A percentile compares a stretch with the other conserved stretches of the same genome.
Conservation (phyloP, 2,329 filamentous ascomycete species). For the Diaporthe sp. region DNA sequence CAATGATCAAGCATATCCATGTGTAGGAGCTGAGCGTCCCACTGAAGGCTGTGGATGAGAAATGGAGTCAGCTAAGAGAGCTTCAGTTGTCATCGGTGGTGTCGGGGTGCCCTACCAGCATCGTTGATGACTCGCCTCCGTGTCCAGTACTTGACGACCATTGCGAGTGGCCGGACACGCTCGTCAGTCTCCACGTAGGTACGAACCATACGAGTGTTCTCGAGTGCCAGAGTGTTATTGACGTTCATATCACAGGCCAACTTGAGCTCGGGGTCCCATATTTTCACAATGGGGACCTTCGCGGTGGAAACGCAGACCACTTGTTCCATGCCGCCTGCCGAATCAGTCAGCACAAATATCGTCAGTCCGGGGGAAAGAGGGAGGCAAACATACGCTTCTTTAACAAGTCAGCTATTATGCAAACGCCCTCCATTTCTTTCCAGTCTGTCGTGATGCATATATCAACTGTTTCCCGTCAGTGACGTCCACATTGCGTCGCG, state of each 20-base stretch:
- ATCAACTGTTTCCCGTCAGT: constrained; percentile 76
- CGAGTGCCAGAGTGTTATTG: constrained; percentile 93
- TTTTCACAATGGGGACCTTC: constrained; percentile 98
- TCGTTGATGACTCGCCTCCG: constrained; percentile 93
- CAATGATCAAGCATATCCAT: constrained; percentile 99
- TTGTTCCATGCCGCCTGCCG: constrained; percentile 92
- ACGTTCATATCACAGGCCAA: constrained; percentile 98
- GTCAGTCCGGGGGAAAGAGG: background rate
- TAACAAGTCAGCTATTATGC: constrained; percentile 88
- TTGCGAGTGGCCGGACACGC: constrained; percentile 89
- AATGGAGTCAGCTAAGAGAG: constrained; percentile 29
- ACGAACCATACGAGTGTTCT: constrained; percentile 98
- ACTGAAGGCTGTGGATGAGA: constrained; percentile 75
- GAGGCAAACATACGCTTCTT: constrained; percentile 76
- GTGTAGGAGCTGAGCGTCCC: constrained; percentile 98
- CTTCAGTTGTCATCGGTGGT: background rate
- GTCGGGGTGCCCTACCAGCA: constrained; percentile 76
- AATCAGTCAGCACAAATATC: constrained; percentile 20
- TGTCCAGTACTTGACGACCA: constrained; percentile 99
- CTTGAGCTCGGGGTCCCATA: constrained; percentile 94
- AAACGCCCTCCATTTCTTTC: constrained; percentile 90
- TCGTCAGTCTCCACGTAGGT: constrained; percentile 96
- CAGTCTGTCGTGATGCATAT: constrained; percentile 96
- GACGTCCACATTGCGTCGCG: background rate
- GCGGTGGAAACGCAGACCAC: constrained; percentile 95